These are phyloP conservation scores for Apiospora malaysiana DNA, from an alignment of 2,329 filamentous ascomycete genomes.

Conservation along the genomic window DNA sequence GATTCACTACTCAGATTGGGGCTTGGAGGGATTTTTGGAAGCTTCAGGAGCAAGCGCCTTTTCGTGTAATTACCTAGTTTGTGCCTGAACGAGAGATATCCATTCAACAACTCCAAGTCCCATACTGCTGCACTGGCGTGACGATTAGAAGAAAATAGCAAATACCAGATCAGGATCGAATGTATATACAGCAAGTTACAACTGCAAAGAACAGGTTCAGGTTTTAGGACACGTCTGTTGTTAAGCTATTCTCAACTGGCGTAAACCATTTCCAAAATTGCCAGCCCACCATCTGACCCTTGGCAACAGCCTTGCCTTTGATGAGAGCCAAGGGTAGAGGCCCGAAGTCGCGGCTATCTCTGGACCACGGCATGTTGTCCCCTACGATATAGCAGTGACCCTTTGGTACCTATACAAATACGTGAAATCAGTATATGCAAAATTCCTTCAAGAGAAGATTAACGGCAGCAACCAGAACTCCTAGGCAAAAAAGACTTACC, in stretches of 20 bases:
- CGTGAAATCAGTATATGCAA: background rate
- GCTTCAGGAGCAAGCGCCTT: background rate
- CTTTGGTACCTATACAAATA: conserved; percentile 71
- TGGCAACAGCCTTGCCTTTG: conserved; percentile 79
- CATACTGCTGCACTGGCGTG: background rate
- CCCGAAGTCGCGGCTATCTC: conserved; percentile 87
- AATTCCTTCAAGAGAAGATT: too few species aligned
- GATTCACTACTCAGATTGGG: background rate
- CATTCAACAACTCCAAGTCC: background rate
- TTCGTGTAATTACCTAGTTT: conserved; percentile 11
- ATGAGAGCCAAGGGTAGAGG: conserved; percentile 86
- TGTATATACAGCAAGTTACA: background rate
- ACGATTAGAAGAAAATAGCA: background rate
- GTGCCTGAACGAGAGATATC: conserved; percentile 22
- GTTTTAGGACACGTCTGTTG: conserved; percentile 31
- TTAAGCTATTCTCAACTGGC: conserved; percentile 55
- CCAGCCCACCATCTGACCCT: conserved; percentile 39
- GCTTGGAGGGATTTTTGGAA: background rate
- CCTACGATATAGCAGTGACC: conserved; percentile 93
- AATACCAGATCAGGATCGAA: background rate
- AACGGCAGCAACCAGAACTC: too few species aligned
- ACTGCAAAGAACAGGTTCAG: background rate
- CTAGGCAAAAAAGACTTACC: conserved; percentile 47
- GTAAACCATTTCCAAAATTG: conserved; percentile 57
- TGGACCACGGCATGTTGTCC: conserved; percentile 83